These are phyloP conservation scores for Brachypodium distachyon DNA, from an alignment of 202 grass and related monocot genomes.

Conservation along the genomic window DNA sequence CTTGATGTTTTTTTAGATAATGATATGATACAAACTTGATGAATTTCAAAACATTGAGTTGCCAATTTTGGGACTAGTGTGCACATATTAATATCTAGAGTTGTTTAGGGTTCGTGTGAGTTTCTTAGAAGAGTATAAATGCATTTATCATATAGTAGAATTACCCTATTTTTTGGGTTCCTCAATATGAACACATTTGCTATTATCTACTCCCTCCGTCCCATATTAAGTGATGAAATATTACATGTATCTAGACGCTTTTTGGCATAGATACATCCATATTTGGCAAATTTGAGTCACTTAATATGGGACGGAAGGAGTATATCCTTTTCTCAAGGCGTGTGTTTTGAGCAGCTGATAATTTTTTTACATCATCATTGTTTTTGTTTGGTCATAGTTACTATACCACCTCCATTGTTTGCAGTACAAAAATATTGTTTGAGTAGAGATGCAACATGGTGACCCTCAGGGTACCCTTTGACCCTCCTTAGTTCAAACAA, in stretches of 20 bases:
- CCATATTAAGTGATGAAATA: no score
- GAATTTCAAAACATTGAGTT: not conserved
- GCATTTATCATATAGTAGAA: not conserved
- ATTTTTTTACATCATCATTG: not conserved
- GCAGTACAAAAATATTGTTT: not conserved
- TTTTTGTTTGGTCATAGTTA: not conserved
- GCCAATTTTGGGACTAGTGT: not conserved
- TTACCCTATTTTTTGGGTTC: not conserved
- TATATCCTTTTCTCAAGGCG: not conserved
- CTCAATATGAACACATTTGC: not conserved
- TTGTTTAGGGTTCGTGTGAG: not conserved
- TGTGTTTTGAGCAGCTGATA: not conserved
- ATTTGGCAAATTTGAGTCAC: no score
- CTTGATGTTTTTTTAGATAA: no score
- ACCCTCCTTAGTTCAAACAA: no score
- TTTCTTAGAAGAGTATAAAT: not conserved
- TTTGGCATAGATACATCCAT: no score
- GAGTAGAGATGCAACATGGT: no score
- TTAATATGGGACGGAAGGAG: no score
- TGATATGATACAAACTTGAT: not conserved
- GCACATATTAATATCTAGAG: not conserved
- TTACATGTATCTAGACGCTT: no score
- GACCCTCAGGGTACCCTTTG: no score
- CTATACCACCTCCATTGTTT: not conserved
- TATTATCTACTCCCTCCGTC: no score